Base-by-base conservation (phyloP, 768 basidiomycete species). In the Hygrocybe coccinea region DNA sequence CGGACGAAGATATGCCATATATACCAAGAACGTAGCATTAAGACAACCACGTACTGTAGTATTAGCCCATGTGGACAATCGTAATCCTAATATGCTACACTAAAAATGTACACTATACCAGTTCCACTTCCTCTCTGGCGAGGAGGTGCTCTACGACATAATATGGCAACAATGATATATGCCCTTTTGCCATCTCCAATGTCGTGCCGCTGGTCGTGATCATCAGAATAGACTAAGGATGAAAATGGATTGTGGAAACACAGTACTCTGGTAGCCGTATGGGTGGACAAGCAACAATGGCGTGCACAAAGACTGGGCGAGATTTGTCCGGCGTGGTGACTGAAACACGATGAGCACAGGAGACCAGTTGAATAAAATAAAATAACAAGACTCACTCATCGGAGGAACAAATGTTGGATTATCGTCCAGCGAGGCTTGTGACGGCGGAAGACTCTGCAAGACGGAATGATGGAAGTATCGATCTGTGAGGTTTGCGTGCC, bases 111-210 rank as follows among this genome's bases (percentile, higher is more conserved):
- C n/a, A n/a, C 25, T 50, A 93, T 43, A 92, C 84, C 34, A 93
- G 76, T 67, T 91, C 87, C 5, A 86, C 85, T 65, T 87, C 84
- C 51, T 86, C 89, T 64, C 85, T 74, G 36, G 76, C 72, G 41
- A 93, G 75, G 11, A 91, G 78, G 35, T 88, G 79, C 61, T 93
- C 87, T 5, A 93, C 83, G 17, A 87, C 78, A 22, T 77, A 75
- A 68, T 89, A 97, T 19, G 85, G 87, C 15, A 88, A 78, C 15
- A 95, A 65, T 39, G 90, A 87, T 54, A 94, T 91, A 57, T 90
- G 86, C 8, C 87, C 91, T 62, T 86, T 87, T 50, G 81, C 76
- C 78, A 95, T 83, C 36, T 87, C 83, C 54, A 92, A 68, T 33
- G 79, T 71, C 34, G 83, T 79, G 24, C 91, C 91, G 57, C 94